These are phyloP conservation scores for Filosporella fistucella DNA, from an alignment of 495 filamentous ascomycete species.

Conservation along the genomic window DNA sequence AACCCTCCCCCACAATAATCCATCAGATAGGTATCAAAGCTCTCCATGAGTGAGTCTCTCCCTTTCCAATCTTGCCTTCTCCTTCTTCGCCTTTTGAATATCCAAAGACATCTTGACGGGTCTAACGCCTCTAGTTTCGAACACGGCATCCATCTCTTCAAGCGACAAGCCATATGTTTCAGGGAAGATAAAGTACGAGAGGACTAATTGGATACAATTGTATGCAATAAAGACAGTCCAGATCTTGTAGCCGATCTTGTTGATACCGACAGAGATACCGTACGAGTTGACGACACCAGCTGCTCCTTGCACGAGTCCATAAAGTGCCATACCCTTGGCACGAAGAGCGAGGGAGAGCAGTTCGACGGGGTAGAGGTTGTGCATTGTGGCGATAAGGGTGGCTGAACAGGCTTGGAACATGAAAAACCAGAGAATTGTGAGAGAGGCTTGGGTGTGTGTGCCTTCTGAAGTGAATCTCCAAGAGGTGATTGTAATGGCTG, in stretches of 20 bases:
- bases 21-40: no score
- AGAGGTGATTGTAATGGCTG: conserved; percentile 35
- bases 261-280: conserved; percentile 37
- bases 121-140: conserved; percentile 37
- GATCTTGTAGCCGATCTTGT: conserved; percentile 39
- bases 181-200: conserved; percentile 38
- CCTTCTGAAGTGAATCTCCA: conserved; percentile 30
- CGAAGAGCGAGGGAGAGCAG: conserved; percentile 33
- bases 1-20: no score
- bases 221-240: conserved; percentile 40
- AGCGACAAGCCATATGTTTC: conserved; percentile 34
- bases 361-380: conserved; percentile 39
- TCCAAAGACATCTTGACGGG: conserved; percentile 42
- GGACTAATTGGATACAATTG: conserved; percentile 34
- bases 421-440: conserved; percentile 36
- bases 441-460: conserved; percentile 18
- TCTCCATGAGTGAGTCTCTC: neutral
- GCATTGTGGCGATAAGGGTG: conserved; percentile 37
- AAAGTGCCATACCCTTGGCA: conserved; percentile 40
- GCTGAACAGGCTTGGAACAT: conserved; percentile 37
- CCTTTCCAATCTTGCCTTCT: conserved; percentile 20
- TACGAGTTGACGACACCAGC: conserved; percentile 34
- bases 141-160: conserved; percentile 40
- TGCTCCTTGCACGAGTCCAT: conserved; percentile 33
- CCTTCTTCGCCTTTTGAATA: conserved; percentile 39